phyloP scores from a whole-genome alignment of 768 basidiomycete genomes.

The Kwoniella bestiolae region DNA sequence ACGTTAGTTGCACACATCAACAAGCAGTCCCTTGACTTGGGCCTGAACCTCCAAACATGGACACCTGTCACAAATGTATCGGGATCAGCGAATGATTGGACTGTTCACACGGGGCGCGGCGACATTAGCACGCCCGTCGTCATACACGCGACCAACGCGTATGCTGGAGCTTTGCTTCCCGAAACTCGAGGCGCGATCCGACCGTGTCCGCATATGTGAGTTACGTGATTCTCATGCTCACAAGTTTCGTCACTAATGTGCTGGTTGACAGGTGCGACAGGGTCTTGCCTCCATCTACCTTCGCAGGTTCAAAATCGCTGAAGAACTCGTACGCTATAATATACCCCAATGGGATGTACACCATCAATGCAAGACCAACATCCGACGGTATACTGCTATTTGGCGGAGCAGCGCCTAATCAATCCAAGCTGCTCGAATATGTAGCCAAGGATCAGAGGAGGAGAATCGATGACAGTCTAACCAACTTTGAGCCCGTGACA shows the following conservation, averaged over 20 bases:
- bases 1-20: slow-evolving; percentile 34
- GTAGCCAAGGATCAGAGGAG: slow-evolving; percentile 24
- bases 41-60: slow-evolving; percentile 39
- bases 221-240: not conserved
- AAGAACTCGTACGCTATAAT: slow-evolving; percentile 32
- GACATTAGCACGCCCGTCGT: slow-evolving; percentile 66
- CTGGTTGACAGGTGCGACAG: slow-evolving; percentile 62
- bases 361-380: slow-evolving; percentile 31
- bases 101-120: slow-evolving; percentile 70
- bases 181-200: slow-evolving; percentile 59
- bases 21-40: slow-evolving; percentile 31
- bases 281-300: slow-evolving; percentile 56
- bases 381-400: slow-evolving; percentile 33
- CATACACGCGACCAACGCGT: slow-evolving; percentile 86
- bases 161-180: slow-evolving; percentile 77
- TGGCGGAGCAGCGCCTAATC: slow-evolving; percentile 32
- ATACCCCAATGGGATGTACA: slow-evolving; percentile 25
- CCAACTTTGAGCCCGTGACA: slow-evolving; percentile 43
- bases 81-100: slow-evolving; percentile 59
- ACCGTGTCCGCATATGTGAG: slow-evolving; percentile 40
- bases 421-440: slow-evolving; percentile 26
- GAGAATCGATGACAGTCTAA: slow-evolving; percentile 32
- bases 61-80: slow-evolving; percentile 53
- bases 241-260: slow-evolving; percentile 58
- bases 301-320: slow-evolving; percentile 36